Base-by-base conservation (phyloP, 495 filamentous ascomycete genomes). In the Penicillium mononematosum region DNA sequence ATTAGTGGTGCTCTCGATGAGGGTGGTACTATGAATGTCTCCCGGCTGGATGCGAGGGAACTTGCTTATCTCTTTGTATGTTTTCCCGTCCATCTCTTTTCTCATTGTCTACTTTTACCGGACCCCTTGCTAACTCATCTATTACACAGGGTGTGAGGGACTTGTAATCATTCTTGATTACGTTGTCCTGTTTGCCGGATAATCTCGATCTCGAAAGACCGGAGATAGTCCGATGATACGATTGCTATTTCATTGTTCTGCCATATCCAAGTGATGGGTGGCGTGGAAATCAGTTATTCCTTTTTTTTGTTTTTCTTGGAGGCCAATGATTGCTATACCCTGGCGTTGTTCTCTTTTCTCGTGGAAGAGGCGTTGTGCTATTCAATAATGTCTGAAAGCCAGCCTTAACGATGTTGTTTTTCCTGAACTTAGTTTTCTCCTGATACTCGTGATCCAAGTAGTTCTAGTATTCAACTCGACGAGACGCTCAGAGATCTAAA, bases 1-100 rank as follows among this genome's bases (percentile, higher is more conserved):
- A 92, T 97, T 45, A 83, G 88, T 47, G 79, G 83, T 3, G 94
- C 92, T 16, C 80, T 98, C 8, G 91, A 96, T 66, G 90, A 96
- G 71, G 87, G 85, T 22, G 86, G 84, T 29, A 80, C 79, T 24
- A 80, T 83, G 64, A 83, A 78, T 42, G 75, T 92, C 12, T 78
- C 81, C 8, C 75, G 88, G 10, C 67, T 96, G 27, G 81, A 80
- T 39, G 64, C 79, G 3, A 66, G 74, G 22, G 87, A 96, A 64
- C 72, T 96, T 42, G 83, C 78, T 27, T 90, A 84, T 61, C 71
- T 94, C 45, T 93, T 94, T 61, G 88, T 86, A 79, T 65, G 83
- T 74, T 41, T 55, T 43, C 2, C 20, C 17, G 34, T 46, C 27
- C n/a, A 4, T 39, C n/a, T 39, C 58, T n/a, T n/a, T 45, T 5